Conservation (phyloP, 305 asterid species). For the Solanum hybrid region DNA sequence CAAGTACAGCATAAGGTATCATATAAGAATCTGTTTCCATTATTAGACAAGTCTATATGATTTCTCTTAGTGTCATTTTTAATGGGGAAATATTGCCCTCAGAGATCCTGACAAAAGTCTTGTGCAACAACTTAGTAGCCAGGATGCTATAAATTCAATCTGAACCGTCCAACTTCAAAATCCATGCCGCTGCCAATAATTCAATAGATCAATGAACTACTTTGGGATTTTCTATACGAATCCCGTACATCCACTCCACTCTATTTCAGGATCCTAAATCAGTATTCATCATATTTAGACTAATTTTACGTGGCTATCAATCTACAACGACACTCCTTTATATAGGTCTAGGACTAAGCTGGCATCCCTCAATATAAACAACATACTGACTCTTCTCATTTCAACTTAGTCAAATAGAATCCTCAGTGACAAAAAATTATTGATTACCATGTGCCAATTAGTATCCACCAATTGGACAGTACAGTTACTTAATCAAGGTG, state of each 20-base stretch:
- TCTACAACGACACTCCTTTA: not conserved
- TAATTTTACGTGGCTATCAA: not conserved
- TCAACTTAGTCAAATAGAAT: not conserved
- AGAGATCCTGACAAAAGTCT: not conserved
- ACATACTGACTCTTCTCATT: not conserved
- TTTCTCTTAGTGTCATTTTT: not conserved
- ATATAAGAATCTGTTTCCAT: not conserved
- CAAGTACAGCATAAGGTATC: not conserved
- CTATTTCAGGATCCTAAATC: not conserved
- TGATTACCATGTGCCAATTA: not conserved
- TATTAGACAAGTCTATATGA: not conserved
- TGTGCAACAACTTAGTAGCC: not conserved
- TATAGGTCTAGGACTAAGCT: not conserved
- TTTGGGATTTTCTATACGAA: not conserved
- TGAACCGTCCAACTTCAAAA: not conserved
- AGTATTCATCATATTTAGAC: not conserved
- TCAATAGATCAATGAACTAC: not conserved
- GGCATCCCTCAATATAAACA: not conserved
- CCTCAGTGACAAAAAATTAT: not conserved
- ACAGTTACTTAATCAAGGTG: not conserved
- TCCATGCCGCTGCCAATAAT: not conserved
- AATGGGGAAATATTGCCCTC: not conserved
- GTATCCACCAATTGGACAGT: not conserved
- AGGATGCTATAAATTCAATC: not conserved
- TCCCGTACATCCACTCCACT: not conserved